Base-by-base conservation (phyloP, 106 monocot genomes). In the Dactylorhiza incarnata region DNA sequence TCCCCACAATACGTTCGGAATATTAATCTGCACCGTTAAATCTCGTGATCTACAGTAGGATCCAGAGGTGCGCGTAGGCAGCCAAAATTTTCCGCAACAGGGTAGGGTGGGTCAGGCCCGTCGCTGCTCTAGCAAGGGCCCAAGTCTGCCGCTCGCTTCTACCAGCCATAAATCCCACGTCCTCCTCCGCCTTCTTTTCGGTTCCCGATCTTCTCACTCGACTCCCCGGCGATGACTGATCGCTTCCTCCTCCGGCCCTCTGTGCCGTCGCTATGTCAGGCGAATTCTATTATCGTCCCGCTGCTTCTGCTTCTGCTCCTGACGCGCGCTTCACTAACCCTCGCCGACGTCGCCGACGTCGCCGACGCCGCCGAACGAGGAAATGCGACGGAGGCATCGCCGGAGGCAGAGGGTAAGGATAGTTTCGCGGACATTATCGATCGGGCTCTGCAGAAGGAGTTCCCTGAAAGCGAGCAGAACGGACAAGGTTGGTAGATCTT, bases 391-490 rank as follows among this genome's bases (percentile, higher is more conserved):
- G 81, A 63, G 15, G 69, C 53, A 45, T 75, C 73, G 70, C 65
- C 71, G 47, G 52, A n/a, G 55, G 76, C 11, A 68, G 22, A 54
- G 48, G 72, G 59, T 59, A 86, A 87, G 76, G 91, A 87, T 78
- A 94, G 89, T 80, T 89, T 99, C 55, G 97, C 97, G 5, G 94
- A 99, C 58, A 91, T 99, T 84, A 87, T 99, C 78, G 97, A 99
- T 67, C 91, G 97, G 51, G 97, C 97, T 12, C 85, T 99, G 45
- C 80, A 94, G 94, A 99, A 99, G 83, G 97, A 99, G 85, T 99
- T 99, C 75, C 85, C 91, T 12, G 97, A 99, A 82, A 91, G 84
- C 82, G 97, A 99, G 78, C 97, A 94, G 87, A 85, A 53, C 67
- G 81, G 53, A 25, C 87, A 85, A 90, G 97, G 93, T 95, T 50